Conservation (phyloP, 768 basidiomycete species). For the Lentinus brumalis region DNA sequence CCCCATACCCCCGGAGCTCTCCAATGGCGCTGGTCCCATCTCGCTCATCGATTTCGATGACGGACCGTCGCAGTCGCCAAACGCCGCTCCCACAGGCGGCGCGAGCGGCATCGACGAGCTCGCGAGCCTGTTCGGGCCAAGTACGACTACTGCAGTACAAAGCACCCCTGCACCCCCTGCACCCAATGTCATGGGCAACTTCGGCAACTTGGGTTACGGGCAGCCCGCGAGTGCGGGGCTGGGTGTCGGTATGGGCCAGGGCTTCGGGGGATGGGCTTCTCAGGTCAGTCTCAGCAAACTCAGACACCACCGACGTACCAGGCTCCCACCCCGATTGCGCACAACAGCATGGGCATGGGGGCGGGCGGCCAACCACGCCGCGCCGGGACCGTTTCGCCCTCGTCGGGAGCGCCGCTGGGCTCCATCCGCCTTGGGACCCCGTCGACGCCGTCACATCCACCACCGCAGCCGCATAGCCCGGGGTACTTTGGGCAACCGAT, state of each 20-base stretch:
- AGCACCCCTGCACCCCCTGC: slow-evolving; percentile 12
- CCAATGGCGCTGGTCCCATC: slow-evolving; percentile 31
- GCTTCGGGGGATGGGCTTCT: slow-evolving; percentile 18
- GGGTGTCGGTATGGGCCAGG: slow-evolving; percentile 9
- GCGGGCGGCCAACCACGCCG: background rate
- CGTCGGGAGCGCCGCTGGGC: slow-evolving; percentile 19
- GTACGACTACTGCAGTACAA: background rate
- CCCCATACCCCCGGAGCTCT: slow-evolving; percentile 66
- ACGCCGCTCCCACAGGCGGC: slow-evolving; percentile 21
- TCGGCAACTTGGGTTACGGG: background rate
- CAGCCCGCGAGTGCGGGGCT: background rate
- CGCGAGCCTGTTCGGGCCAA: slow-evolving; percentile 56
- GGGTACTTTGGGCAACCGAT: slow-evolving; percentile 2
- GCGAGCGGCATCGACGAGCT: slow-evolving; percentile 54
- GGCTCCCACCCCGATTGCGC: slow-evolving; percentile 2
- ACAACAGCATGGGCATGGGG: slow-evolving; percentile 1
- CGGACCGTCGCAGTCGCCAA: slow-evolving; percentile 17
- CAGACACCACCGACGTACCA: slow-evolving; percentile 8
- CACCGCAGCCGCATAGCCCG: slow-evolving; percentile 17
- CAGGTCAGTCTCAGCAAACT: background rate
- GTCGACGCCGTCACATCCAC: slow-evolving; percentile 16
- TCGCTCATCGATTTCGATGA: slow-evolving; percentile 86
- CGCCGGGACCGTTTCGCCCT: slow-evolving; percentile 14
- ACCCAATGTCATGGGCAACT: background rate
- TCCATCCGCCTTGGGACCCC: slow-evolving; percentile 38